These are phyloP conservation scores for Cystofilobasidium capitatum DNA, from an alignment of 768 basidiomycete species.

Conservation along the genomic window DNA sequence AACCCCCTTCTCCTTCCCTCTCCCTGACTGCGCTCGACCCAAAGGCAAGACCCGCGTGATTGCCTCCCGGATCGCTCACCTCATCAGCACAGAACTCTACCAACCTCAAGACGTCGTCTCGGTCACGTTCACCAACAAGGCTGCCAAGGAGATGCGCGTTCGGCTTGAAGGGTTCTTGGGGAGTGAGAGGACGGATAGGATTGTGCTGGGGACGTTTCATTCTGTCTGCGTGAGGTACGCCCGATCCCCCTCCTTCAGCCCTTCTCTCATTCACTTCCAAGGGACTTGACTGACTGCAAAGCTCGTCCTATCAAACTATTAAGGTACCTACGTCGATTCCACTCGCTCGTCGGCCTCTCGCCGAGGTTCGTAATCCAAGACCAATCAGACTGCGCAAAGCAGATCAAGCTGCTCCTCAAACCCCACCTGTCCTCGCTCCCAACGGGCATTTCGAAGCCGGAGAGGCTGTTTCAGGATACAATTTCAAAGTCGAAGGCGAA, in stretches of 20 bases:
- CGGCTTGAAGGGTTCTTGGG: conserved; percentile 62
- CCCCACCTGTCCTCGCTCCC: no score
- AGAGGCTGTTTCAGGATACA: background rate
- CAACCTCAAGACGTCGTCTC: conserved; percentile 57
- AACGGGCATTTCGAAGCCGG: background rate
- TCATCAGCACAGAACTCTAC: conserved; percentile 50
- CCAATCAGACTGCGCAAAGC: conserved; percentile 71
- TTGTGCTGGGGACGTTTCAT: conserved; percentile 45
- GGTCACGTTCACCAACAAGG: conserved; percentile 84
- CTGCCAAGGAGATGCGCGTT: conserved; percentile 73
- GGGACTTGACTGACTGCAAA: no score
- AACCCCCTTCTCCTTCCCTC: no score
- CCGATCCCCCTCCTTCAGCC: no score
- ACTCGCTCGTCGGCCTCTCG: background rate
- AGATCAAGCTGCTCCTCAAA: conserved; percentile 41
- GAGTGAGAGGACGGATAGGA: conserved; percentile 46
- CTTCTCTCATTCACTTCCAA: no score
- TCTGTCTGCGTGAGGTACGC: conserved; percentile 4
- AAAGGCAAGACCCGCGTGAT: conserved; percentile 48
- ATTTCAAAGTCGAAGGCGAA: conserved; percentile 67
- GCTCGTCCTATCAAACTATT: background rate
- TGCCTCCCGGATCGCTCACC: conserved; percentile 58
- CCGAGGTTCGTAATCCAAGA: conserved; percentile 68
- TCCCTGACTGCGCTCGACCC: no score
- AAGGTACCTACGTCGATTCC: background rate